phyloP scores from a whole-genome alignment of 139 green algal genomes.

The Chlorella sorokiniana region DNA sequence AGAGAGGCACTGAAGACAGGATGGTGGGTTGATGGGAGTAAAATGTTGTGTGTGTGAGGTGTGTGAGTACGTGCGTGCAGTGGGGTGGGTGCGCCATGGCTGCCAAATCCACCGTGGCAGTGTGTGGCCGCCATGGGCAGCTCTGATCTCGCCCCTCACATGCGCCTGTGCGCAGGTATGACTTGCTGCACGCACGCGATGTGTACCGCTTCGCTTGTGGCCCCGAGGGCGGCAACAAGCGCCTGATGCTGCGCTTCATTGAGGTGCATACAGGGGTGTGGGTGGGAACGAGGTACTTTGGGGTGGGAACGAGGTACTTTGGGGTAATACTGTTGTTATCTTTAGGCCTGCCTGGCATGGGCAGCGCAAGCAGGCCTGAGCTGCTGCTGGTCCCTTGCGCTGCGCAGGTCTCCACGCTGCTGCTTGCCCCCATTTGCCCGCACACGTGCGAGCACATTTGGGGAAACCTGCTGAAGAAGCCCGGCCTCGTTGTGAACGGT shows the following conservation, averaged over 20 bases:
- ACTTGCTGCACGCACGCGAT: slow-evolving; percentile 88
- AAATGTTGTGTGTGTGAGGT: not conserved
- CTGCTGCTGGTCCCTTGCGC: not conserved
- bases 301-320: not conserved
- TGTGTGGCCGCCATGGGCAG: too few species aligned
- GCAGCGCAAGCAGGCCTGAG: not conserved
- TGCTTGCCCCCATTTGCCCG: slow-evolving; percentile 91
- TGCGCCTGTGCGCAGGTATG: slow-evolving; percentile 62
- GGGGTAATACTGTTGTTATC: not conserved
- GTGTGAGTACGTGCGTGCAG: not conserved
- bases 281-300: not conserved
- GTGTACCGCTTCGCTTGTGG: slow-evolving; percentile 87
- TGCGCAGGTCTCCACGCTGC: slow-evolving; percentile 66
- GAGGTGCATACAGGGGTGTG: slow-evolving; percentile 57
- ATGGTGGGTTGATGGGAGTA: slow-evolving; percentile 34
- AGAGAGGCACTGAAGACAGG: slow-evolving; percentile 90
- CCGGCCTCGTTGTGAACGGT: slow-evolving; percentile 58
- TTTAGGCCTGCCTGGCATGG: not conserved
- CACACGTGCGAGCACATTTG: slow-evolving; percentile 96
- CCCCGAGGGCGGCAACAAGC: slow-evolving; percentile 76
- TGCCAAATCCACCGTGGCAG: too few species aligned
- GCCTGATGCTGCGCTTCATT: slow-evolving; percentile 80
- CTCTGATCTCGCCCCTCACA: too few species aligned
- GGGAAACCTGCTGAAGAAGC: slow-evolving; percentile 73
- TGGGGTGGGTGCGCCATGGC: too few species aligned